phyloP scores from a whole-genome alignment of 129 eudicot genomes.

The Helichrysum umbraculigerum region DNA sequence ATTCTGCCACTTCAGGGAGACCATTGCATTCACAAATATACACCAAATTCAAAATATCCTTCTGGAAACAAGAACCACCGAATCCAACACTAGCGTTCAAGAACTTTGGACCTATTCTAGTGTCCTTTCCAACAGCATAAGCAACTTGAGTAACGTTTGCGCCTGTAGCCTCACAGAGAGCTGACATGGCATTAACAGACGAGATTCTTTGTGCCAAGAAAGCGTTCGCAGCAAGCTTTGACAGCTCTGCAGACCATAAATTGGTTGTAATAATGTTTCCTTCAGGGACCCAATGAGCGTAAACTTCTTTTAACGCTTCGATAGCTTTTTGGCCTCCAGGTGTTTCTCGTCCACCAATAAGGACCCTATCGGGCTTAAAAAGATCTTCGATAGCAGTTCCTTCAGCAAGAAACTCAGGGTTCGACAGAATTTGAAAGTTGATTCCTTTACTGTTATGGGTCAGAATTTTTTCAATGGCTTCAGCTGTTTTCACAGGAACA shows the following conservation, averaged over 20 bases:
- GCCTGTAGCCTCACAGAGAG: slow-evolving; percentile 88
- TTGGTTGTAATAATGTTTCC: slow-evolving; percentile 72
- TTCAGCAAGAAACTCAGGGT: slow-evolving; percentile 90
- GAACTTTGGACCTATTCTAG: slow-evolving; percentile 87
- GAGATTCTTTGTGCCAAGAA: slow-evolving; percentile 89
- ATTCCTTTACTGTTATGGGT: slow-evolving; percentile 95
- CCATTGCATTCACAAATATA: slow-evolving; percentile 95
- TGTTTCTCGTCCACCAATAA: slow-evolving; percentile 91
- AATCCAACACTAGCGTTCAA: slow-evolving; percentile 88
- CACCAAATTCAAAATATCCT: slow-evolving; percentile 77
- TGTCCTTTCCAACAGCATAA: slow-evolving; percentile 79
- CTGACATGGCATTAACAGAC: slow-evolving; percentile 94
- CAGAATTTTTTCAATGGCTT: slow-evolving; percentile 83
- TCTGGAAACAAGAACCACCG: slow-evolving; percentile 95
- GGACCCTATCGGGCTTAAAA: slow-evolving; percentile 79
- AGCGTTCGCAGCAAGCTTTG: slow-evolving; percentile 93
- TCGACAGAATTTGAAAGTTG: slow-evolving; percentile 78
- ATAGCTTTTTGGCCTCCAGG: slow-evolving; percentile 85
- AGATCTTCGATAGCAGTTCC: slow-evolving; percentile 89
- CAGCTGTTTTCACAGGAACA: slow-evolving; percentile 93
- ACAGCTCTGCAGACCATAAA: slow-evolving; percentile 94
- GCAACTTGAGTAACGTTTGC: slow-evolving; percentile 75
- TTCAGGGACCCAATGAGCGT: slow-evolving; percentile 93
- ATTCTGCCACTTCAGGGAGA: slow-evolving; percentile 90
- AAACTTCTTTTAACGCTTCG: slow-evolving; percentile 63